phyloP scores from a whole-genome alignment of 192 early-diverging fungal species.

The Coemansia furcata region DNA sequence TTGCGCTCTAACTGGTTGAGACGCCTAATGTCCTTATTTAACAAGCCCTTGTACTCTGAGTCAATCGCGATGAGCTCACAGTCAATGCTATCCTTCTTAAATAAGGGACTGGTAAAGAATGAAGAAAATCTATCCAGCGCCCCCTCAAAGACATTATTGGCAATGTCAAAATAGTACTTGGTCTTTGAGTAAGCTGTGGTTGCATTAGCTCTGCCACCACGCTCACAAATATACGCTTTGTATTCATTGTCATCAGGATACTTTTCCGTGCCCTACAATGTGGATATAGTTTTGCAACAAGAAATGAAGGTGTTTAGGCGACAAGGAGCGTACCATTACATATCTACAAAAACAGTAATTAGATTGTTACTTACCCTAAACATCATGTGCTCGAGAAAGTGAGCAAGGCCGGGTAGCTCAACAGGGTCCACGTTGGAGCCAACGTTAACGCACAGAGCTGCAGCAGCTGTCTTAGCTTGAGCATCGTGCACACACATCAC shows the following conservation, averaged over 20 bases:
- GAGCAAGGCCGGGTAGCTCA: conserved; percentile 61
- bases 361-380: conserved; percentile 41
- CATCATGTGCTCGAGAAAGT: conserved; percentile 66
- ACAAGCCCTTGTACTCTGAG: conserved; percentile 84
- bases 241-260: conserved; percentile 73
- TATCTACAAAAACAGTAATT: not conserved
- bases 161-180: conserved; percentile 18
- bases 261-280: conserved; percentile 57
- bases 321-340: not conserved
- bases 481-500: conserved; percentile 57
- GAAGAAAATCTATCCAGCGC: conserved; percentile 71
- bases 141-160: conserved; percentile 50
- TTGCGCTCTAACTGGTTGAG: not conserved
- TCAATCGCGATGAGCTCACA: conserved; percentile 87
- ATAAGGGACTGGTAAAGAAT: conserved; percentile 84
- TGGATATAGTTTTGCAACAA: not conserved
- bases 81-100: conserved; percentile 73
- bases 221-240: conserved; percentile 21
- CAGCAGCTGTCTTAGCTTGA: conserved; percentile 54
- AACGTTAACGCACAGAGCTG: conserved; percentile 59
- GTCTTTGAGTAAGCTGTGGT: not conserved
- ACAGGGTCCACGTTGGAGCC: conserved; percentile 58
- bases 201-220: conserved; percentile 35
- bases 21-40: conserved; percentile 53
- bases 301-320: not conserved